A percentile compares a stretch with the other conserved stretches of the same genome.
Evolutionary conservation across 179 eudicot species (phyloP).

Genomic region (Patellifolia procumbens): DNA sequence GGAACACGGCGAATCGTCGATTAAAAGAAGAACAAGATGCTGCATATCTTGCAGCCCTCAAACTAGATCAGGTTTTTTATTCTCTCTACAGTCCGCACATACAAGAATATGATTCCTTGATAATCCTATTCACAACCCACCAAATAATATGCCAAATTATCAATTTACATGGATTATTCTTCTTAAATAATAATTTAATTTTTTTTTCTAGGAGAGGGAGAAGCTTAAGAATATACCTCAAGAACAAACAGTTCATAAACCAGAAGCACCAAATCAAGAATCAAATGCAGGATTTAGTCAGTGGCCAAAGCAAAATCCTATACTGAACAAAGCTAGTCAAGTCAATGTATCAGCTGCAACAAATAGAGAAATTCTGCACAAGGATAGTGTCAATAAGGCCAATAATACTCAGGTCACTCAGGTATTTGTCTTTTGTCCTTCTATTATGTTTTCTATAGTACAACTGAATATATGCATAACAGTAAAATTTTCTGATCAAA

Average conservation of each 20-base stretch:
- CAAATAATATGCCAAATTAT: too few relatives aligned
- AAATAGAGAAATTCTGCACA: conserved; percentile 29
- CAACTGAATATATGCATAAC: neutral
- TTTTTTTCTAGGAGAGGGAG: conserved; percentile 53
- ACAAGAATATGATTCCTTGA: neutral
- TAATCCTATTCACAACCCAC: neutral
- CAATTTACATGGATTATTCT: too few relatives aligned
- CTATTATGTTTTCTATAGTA: neutral
- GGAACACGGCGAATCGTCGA: conserved; percentile 47
- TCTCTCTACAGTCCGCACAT: conserved; percentile 8
- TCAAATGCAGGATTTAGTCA: conserved; percentile 33
- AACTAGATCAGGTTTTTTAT: conserved; percentile 62
- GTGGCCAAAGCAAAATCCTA: conserved; percentile 31
- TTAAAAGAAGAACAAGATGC: conserved; percentile 86
- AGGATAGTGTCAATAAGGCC: conserved; percentile 31
- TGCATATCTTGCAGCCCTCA: conserved; percentile 76
- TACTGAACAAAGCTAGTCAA: conserved; percentile 32
- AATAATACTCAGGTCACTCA: conserved; percentile 51
- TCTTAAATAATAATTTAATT: neutral
- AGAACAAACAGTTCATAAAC: conserved; percentile 37
- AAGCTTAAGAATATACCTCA: conserved; percentile 33
- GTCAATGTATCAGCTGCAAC: conserved; percentile 34
- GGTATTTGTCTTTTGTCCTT: conserved; percentile 31
- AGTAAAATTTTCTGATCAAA: neutral
- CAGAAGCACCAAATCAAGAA: too few relatives aligned